These are phyloP conservation scores for Leishmania mexicana DNA, from an alignment of 208 protist species.

Conservation along the genomic window DNA sequence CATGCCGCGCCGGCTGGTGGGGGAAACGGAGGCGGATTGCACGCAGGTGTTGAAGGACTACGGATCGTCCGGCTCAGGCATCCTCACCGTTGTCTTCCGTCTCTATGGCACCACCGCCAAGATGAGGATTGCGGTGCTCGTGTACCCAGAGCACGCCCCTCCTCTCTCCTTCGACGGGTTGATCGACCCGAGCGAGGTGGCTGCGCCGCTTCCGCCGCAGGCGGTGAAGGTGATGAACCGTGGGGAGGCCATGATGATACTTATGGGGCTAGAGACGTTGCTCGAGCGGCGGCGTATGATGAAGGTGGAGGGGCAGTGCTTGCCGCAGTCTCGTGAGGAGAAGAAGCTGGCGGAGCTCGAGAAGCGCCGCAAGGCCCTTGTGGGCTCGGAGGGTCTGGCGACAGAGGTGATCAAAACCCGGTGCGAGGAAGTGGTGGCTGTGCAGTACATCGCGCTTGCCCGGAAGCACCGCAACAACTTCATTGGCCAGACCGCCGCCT, in stretches of 20 bases:
- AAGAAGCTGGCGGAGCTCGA: slow-evolving; percentile 70
- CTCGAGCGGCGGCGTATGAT: slow-evolving; percentile 61
- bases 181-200: slow-evolving; percentile 30
- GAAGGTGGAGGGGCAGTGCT: slow-evolving; percentile 24
- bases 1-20: slow-evolving; percentile 61
- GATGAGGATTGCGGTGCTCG: slow-evolving; percentile 71
- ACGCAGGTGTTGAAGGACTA: slow-evolving; percentile 46
- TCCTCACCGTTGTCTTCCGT: slow-evolving; percentile 44
- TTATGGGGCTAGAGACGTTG: slow-evolving; percentile 83
- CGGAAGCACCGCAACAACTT: slow-evolving; percentile 77
- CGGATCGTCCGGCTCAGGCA: slow-evolving; percentile 35
- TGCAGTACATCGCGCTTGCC: slow-evolving; percentile 72
- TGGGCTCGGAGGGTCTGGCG: slow-evolving; percentile 66
- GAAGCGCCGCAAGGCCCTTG: slow-evolving; percentile 58
- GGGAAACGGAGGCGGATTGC: slow-evolving; percentile 76
- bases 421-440: slow-evolving; percentile 53
- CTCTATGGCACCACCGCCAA: slow-evolving; percentile 67
- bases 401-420: slow-evolving; percentile 52
- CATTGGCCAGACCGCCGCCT: slow-evolving; percentile 75
- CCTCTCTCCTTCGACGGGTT: slow-evolving; percentile 71
- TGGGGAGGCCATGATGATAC: slow-evolving; percentile 78
- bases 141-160: slow-evolving; percentile 61
- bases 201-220: slow-evolving; percentile 24
- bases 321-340: slow-evolving; percentile 32
- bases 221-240: slow-evolving; percentile 60